phyloP scores from a whole-genome alignment of 179 eudicot genomes.

The Gypsophila paniculata region DNA sequence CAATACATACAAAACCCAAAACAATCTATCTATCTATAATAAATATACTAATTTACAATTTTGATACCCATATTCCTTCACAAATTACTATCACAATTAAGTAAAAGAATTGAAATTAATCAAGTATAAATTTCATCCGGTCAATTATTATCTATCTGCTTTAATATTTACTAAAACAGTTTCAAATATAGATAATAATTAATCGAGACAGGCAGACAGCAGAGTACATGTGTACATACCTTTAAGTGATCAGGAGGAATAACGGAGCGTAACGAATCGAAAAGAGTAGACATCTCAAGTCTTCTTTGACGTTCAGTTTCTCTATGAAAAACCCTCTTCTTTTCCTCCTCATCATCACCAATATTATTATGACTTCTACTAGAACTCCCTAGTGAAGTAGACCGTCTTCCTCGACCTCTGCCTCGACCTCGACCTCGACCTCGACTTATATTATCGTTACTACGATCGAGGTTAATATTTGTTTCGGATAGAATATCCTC shows the following conservation, averaged over 20 bases:
- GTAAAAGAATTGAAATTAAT: neutral
- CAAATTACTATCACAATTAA: neutral
- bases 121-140: no score
- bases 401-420: slow-evolving; percentile 11
- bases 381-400: slow-evolving; percentile 16
- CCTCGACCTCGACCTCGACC: slow-evolving; percentile 24
- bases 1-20: no score
- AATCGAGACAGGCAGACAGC: no score
- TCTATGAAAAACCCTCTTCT: slow-evolving; percentile 35
- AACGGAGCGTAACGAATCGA: slow-evolving; percentile 28
- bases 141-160: no score
- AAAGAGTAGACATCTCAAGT: slow-evolving; percentile 45
- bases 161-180: no score
- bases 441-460: neutral
- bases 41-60: neutral
- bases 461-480: neutral
- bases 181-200: no score
- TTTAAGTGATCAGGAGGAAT: slow-evolving; percentile 35
- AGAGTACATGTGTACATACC: slow-evolving; percentile 27
- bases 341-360: slow-evolving; percentile 20
- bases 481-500: slow-evolving; percentile 18
- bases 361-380: neutral
- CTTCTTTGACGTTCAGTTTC: slow-evolving; percentile 44
- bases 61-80: neutral
- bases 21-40: no score